phyloP scores from a whole-genome alignment of 2,329 filamentous ascomycete genomes.

The Aotearoamyces nothofagi region DNA sequence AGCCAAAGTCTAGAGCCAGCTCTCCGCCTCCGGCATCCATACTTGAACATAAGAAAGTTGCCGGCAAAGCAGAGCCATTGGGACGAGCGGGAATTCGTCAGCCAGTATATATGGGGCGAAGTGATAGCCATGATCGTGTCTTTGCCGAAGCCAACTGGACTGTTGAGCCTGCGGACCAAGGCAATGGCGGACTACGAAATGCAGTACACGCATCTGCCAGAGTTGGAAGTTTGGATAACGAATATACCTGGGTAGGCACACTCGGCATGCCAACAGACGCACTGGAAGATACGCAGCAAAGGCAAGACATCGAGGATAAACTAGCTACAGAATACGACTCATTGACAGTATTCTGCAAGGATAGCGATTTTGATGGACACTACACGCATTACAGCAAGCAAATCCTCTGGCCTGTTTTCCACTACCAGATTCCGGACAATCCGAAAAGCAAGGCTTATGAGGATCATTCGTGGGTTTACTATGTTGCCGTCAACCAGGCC shows the following conservation, averaged over 20 bases:
- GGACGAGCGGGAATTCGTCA: constrained; percentile 42
- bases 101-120: constrained; percentile 33
- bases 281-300: constrained; percentile 57
- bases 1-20: constrained; percentile 62
- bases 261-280: constrained; percentile 89
- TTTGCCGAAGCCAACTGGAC: constrained; percentile 73
- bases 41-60: constrained; percentile 46
- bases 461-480: constrained; percentile 93
- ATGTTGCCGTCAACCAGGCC: constrained; percentile 80
- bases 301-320: constrained; percentile 68
- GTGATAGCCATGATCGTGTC: constrained; percentile 50
- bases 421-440: constrained; percentile 95
- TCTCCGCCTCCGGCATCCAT: constrained; percentile 64
- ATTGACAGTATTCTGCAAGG: constrained; percentile 69
- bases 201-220: constrained; percentile 67
- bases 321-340: constrained; percentile 72
- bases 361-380: constrained; percentile 88
- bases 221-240: constrained; percentile 49
- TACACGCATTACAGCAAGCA: constrained; percentile 96
- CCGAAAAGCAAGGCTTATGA: constrained; percentile 97
- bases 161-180: constrained; percentile 73
- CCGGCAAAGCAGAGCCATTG: constrained; percentile 41
- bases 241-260: constrained; percentile 84
- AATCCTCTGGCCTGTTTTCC: constrained; percentile 93
- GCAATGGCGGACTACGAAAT: constrained; percentile 84